Percentiles rank a stretch among this genome's conserved stretches.
These are phyloP conservation scores for Caryopteris hybrid DNA, from an alignment of 305 asterid genomes.

Conservation along the genomic window DNA sequence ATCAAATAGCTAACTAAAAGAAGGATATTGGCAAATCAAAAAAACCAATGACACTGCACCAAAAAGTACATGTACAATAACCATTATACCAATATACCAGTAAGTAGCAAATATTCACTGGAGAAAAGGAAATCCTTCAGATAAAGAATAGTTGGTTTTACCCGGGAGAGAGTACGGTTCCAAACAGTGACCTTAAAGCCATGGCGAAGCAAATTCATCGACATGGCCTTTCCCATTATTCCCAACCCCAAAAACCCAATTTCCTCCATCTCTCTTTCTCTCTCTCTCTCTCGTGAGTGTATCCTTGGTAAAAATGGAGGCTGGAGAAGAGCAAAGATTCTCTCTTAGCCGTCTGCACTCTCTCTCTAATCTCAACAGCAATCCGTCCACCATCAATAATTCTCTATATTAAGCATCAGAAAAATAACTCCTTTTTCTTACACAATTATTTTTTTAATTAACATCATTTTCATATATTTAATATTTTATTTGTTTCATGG, in stretches of 20 bases:
- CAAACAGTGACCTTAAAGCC: constrained; percentile 95
- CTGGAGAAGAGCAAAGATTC: not conserved
- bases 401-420: not conserved
- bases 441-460: not conserved
- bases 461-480: not conserved
- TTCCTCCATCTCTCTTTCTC: constrained; percentile 49
- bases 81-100: not conserved
- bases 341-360: constrained; percentile 6
- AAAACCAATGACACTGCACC: not conserved
- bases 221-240: constrained; percentile 95
- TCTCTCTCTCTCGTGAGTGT: not conserved
- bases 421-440: not conserved
- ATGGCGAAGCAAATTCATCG: constrained; percentile 83
- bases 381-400: constrained; percentile 11
- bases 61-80: not conserved
- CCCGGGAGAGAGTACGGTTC: constrained; percentile 92
- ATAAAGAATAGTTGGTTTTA: constrained; percentile 5
- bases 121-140: not conserved
- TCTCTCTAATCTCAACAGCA: too few species aligned
- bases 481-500: not conserved
- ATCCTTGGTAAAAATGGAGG: not conserved
- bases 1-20: not conserved
- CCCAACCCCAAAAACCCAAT: constrained; percentile 91
- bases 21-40: not conserved
- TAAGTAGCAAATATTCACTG: not conserved